A percentile compares a stretch with the other conserved stretches of the same genome.
Evolutionary conservation across 371 early-diverging fungal genomes (phyloP).

Genomic region (Actinomucor elegans): DNA sequence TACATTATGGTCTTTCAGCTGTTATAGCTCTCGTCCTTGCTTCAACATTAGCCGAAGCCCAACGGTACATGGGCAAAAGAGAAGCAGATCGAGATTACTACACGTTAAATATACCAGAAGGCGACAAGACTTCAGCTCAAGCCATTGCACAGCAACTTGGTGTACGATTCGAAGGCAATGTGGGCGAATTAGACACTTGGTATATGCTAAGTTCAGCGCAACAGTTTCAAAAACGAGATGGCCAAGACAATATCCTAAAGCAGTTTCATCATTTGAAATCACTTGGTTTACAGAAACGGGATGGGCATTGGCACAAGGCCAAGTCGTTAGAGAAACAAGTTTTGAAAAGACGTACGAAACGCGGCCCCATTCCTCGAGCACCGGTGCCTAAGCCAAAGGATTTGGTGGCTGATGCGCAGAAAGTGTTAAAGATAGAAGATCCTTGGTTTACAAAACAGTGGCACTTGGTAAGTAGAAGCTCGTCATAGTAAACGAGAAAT

Average conservation of each 20-base stretch:
- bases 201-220: conserved; percentile 55
- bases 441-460: conserved; percentile 84
- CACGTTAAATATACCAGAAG: conserved; percentile 43
- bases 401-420: conserved; percentile 14
- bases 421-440: conserved; percentile 57
- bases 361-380: conserved; percentile 27
- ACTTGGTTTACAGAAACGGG: conserved; percentile 12
- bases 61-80: conserved; percentile 22
- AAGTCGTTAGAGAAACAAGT: conserved; percentile 33
- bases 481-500: no score
- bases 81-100: conserved; percentile 46
- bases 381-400: conserved; percentile 13
- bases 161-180: conserved; percentile 60
- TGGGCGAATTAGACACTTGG: conserved; percentile 67
- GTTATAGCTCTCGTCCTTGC: conserved; percentile 1
- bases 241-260: conserved; percentile 10
- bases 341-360: conserved; percentile 32
- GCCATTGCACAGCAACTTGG: conserved; percentile 44
- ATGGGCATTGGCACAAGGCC: conserved; percentile 19
- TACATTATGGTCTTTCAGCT: background rate
- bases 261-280: conserved; percentile 14
- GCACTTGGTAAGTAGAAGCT: conserved; percentile 66
- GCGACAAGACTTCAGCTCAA: conserved; percentile 22
- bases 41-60: background rate
- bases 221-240: conserved; percentile 15